These are phyloP conservation scores for Violaceomyces palustris DNA, from an alignment of 1,284 basidiomycete genomes.

Conservation along the genomic window DNA sequence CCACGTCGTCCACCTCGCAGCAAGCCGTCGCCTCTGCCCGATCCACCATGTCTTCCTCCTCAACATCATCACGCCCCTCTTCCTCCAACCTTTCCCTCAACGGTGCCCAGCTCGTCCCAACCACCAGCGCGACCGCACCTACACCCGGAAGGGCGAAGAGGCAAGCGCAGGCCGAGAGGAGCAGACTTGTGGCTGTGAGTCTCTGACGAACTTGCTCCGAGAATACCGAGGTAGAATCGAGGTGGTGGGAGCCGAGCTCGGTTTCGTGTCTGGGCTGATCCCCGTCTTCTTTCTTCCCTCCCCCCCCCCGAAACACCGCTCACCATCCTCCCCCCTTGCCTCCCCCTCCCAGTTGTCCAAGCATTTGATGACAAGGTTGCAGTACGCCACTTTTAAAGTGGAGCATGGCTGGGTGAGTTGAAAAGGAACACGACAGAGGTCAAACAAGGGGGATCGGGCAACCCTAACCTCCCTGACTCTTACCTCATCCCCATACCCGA, in stretches of 20 bases:
- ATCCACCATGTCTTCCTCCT: too few relatives aligned
- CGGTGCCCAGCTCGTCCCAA: too few relatives aligned
- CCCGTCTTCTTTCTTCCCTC: neutral
- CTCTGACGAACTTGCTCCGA: neutral
- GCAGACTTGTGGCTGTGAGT: constrained; percentile 25
- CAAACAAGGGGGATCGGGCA: too few relatives aligned
- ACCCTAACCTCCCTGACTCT: too few relatives aligned
- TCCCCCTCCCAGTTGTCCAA: constrained; percentile 23
- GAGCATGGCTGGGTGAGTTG: constrained; percentile 47
- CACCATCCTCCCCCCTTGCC: neutral
- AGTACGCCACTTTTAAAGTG: constrained; percentile 49
- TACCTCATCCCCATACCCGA: too few relatives aligned
- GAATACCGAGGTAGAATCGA: neutral
- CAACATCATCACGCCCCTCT: too few relatives aligned
- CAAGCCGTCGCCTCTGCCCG: too few relatives aligned
- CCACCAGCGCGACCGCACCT: too few relatives aligned
- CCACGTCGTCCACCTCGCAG: too few relatives aligned
- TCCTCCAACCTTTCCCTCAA: too few relatives aligned
- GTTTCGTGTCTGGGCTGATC: neutral
- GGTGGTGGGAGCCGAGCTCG: too few relatives aligned
- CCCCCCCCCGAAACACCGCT: neutral
- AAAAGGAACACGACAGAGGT: too few relatives aligned
- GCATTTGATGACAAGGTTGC: constrained; percentile 38
- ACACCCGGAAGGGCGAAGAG: constrained; percentile 24
- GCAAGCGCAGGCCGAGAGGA: constrained; percentile 28